Evolutionary conservation across 1,284 basidiomycete species (phyloP).

Genomic region (Entoloma clypeatum): DNA sequence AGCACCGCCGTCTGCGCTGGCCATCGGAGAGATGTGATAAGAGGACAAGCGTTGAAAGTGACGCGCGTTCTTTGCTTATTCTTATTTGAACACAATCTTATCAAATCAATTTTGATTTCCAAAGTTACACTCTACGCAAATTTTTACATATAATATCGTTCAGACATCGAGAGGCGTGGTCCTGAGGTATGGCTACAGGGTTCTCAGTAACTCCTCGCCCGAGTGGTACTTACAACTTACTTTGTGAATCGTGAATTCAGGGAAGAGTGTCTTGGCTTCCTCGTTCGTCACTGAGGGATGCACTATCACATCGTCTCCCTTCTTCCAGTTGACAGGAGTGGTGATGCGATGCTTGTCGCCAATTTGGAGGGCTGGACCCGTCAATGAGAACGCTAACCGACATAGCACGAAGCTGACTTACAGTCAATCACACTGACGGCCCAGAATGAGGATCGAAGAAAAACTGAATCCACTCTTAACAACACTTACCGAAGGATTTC

Average conservation of each 20-base stretch:
- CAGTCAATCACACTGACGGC: constrained; percentile 39
- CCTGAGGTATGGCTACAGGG: constrained; percentile 65
- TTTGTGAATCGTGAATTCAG: constrained; percentile 64
- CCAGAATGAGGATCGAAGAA: constrained; percentile 3
- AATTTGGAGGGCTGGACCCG: constrained; percentile 73
- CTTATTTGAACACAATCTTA: constrained; percentile 12
- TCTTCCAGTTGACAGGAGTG: constrained; percentile 93
- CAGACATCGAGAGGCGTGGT: constrained; percentile 63
- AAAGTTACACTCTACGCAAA: too few relatives aligned
- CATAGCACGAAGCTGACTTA: constrained; percentile 19
- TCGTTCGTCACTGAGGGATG: constrained; percentile 86
- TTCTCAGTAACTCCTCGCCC: constrained; percentile 1
- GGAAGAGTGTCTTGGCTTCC: constrained; percentile 88
- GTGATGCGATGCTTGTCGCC: constrained; percentile 88
- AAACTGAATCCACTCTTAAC: not conserved
- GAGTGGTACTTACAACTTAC: constrained; percentile 33
- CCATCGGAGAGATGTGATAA: constrained; percentile 42
- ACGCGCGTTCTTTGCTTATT: constrained; percentile 22
- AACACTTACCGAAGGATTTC: constrained; percentile 76
- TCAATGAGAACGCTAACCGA: constrained; percentile 10
- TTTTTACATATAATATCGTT: constrained; percentile 18
- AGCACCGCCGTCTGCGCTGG: constrained; percentile 72
- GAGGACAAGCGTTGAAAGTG: constrained; percentile 15
- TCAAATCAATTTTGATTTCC: too few relatives aligned
- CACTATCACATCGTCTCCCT: constrained; percentile 92